Evolutionary conservation across 2,329 filamentous ascomycete species (phyloP).

Genomic region (Exophiala calicioides): DNA sequence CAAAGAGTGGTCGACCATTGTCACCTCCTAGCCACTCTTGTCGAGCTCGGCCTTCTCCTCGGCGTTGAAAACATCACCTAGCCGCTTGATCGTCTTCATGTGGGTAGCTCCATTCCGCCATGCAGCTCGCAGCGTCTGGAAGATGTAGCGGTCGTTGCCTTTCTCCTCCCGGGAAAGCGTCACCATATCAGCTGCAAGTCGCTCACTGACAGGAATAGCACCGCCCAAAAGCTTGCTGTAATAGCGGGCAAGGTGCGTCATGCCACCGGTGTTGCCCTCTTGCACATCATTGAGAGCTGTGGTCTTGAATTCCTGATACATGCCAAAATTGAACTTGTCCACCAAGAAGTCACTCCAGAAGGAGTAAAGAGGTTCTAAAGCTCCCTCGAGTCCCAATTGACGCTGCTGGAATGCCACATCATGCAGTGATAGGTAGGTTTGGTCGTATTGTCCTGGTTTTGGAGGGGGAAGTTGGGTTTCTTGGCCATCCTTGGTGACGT

Average conservation of each 20-base stretch:
- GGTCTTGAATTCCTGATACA: slow-evolving; percentile 74
- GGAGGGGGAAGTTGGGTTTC: slow-evolving; percentile 25
- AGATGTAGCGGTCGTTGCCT: slow-evolving; percentile 46
- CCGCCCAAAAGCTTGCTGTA: slow-evolving; percentile 61
- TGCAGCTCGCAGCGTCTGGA: slow-evolving; percentile 54
- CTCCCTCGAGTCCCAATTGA: slow-evolving; percentile 45
- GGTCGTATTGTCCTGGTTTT: slow-evolving; percentile 36
- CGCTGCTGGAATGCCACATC: slow-evolving; percentile 34
- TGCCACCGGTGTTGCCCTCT: slow-evolving; percentile 55
- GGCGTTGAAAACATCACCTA: slow-evolving; percentile 54
- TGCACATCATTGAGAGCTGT: slow-evolving; percentile 66
- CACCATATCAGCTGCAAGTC: slow-evolving; percentile 58
- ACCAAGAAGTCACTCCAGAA: slow-evolving; percentile 75
- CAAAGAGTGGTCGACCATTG: background rate
- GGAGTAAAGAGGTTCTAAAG: slow-evolving; percentile 58
- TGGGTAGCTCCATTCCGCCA: slow-evolving; percentile 58
- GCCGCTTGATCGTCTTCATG: slow-evolving; percentile 58
- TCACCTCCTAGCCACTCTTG: slow-evolving; percentile 24
- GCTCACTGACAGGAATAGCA: slow-evolving; percentile 52
- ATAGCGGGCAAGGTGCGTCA: slow-evolving; percentile 65
- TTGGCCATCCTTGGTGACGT: slow-evolving; percentile 29
- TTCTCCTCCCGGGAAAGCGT: slow-evolving; percentile 54
- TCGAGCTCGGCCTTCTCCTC: slow-evolving; percentile 54
- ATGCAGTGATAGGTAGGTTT: slow-evolving; percentile 33
- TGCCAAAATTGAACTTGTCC: slow-evolving; percentile 70